Conservation (phyloP, 2,329 filamentous ascomycete genomes). For the Aspergillus phoenicis region DNA sequence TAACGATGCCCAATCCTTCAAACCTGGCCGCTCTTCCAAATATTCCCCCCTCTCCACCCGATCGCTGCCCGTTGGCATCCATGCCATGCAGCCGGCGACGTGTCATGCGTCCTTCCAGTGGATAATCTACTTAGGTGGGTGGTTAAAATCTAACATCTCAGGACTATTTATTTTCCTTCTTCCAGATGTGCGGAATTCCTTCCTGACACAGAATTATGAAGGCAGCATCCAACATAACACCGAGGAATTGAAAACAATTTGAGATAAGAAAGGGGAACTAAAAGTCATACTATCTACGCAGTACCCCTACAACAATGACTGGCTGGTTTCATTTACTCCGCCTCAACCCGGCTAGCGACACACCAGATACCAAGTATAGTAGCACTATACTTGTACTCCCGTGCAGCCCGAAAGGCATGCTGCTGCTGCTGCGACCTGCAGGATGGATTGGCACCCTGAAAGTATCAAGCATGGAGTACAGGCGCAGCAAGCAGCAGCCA, state of each 20-base stretch:
- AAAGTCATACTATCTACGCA: too few relatives aligned
- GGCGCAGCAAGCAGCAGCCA: neutral
- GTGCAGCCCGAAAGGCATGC: neutral
- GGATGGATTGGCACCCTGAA: neutral
- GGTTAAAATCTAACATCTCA: neutral
- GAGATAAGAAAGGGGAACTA: too few relatives aligned
- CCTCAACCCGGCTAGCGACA: neutral
- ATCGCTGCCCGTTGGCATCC: conserved; percentile 1
- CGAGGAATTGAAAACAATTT: too few relatives aligned
- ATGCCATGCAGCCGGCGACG: conserved; percentile 19
- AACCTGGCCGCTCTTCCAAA: neutral
- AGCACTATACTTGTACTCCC: neutral
- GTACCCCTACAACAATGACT: too few relatives aligned
- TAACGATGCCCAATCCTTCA: neutral
- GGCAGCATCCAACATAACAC: too few relatives aligned
- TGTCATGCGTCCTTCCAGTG: conserved; percentile 16
- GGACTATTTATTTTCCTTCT: neutral
- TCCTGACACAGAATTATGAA: too few relatives aligned
- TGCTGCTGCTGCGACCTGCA: conserved; percentile 1
- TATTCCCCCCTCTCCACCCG: conserved; percentile 2
- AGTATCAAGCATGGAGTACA: neutral
- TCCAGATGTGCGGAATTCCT: neutral
- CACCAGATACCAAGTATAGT: neutral
- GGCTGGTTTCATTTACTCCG: neutral
- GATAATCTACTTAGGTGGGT: conserved; percentile 1